These are phyloP conservation scores for Rhizopogon salebrosus DNA, from an alignment of 768 basidiomycete species.

Conservation along the genomic window DNA sequence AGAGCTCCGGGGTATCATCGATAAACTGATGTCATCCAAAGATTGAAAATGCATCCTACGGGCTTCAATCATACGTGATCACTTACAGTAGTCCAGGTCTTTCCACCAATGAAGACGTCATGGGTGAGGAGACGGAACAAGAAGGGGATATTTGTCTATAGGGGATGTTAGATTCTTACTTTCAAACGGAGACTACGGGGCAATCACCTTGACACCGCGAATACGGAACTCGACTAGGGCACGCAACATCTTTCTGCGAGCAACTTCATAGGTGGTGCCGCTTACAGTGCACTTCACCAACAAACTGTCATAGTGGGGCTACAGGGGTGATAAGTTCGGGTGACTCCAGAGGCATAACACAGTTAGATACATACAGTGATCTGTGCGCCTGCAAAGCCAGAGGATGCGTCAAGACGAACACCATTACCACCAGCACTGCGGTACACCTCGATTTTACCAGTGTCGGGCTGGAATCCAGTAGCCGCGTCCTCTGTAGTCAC, in stretches of 20 bases:
- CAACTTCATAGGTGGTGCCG: conserved; percentile 97
- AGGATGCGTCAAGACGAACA: conserved; percentile 92
- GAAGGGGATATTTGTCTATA: conserved; percentile 97
- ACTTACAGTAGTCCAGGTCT: conserved; percentile 93
- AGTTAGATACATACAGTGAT: conserved; percentile 69
- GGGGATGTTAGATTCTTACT: neutral
- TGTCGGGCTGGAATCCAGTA: conserved; percentile 93
- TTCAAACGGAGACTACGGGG: conserved; percentile 4
- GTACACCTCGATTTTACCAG: conserved; percentile 99
- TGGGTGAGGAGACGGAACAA: conserved; percentile 96
- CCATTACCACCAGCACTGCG: conserved; percentile 98
- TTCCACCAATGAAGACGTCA: conserved; percentile 91
- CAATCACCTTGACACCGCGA: conserved; percentile 85
- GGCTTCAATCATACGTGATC: conserved; percentile 7
- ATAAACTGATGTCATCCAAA: conserved; percentile 65
- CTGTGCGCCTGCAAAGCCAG: conserved; percentile 97
- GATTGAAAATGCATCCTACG: neutral
- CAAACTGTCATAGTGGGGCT: conserved; percentile 98
- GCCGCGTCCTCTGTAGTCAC: conserved; percentile 96
- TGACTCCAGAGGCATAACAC: neutral
- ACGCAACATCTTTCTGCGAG: conserved; percentile 97
- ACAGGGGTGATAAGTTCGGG: neutral
- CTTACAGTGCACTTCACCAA: conserved; percentile 95
- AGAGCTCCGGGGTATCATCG: conserved; percentile 98
- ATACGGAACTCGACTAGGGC: conserved; percentile 99